Percentiles rank a stretch among this genome's conserved stretches.
Evolutionary conservation across 2,329 filamentous ascomycete genomes (phyloP).

Genomic region (Massarina eburnea): DNA sequence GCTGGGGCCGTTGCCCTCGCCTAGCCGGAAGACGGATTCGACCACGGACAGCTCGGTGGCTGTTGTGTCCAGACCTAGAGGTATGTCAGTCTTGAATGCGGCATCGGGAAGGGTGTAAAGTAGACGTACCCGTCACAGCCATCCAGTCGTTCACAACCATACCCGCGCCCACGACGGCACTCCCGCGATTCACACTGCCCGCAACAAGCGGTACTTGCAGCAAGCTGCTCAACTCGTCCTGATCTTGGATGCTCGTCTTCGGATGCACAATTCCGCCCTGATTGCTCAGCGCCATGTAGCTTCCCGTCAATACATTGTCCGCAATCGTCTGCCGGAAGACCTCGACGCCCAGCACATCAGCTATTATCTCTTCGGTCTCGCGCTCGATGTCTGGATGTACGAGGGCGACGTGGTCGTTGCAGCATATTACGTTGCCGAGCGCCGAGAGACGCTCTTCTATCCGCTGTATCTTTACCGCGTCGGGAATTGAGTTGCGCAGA

Average conservation of each 20-base stretch:
- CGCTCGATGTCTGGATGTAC: slow-evolving; percentile 96
- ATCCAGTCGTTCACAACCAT: slow-evolving; percentile 99
- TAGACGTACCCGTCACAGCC: slow-evolving; percentile 67
- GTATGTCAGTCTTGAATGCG: not conserved
- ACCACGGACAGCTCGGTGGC: slow-evolving; percentile 97
- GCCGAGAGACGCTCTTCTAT: slow-evolving; percentile 97
- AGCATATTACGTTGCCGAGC: slow-evolving; percentile 93
- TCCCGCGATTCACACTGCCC: slow-evolving; percentile 89
- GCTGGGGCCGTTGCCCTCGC: slow-evolving; percentile 77
- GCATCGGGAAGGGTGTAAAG: not conserved
- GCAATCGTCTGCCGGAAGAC: slow-evolving; percentile 94
- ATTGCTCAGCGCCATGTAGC: slow-evolving; percentile 95
- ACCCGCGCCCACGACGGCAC: slow-evolving; percentile 90
- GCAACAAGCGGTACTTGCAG: slow-evolving; percentile 95
- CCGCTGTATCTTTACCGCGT: slow-evolving; percentile 88
- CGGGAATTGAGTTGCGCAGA: slow-evolving; percentile 90
- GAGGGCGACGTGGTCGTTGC: slow-evolving; percentile 95
- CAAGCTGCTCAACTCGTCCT: slow-evolving; percentile 92
- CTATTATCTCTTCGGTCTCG: slow-evolving; percentile 98
- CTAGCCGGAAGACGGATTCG: slow-evolving; percentile 92
- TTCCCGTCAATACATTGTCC: slow-evolving; percentile 94
- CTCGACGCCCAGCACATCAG: slow-evolving; percentile 87
- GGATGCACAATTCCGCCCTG: slow-evolving; percentile 96
- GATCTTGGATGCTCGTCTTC: slow-evolving; percentile 95
- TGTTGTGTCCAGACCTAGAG: slow-evolving; percentile 80